Evolutionary conservation across 257 asterid species (phyloP).

Genomic region (Cordia subcordata): DNA sequence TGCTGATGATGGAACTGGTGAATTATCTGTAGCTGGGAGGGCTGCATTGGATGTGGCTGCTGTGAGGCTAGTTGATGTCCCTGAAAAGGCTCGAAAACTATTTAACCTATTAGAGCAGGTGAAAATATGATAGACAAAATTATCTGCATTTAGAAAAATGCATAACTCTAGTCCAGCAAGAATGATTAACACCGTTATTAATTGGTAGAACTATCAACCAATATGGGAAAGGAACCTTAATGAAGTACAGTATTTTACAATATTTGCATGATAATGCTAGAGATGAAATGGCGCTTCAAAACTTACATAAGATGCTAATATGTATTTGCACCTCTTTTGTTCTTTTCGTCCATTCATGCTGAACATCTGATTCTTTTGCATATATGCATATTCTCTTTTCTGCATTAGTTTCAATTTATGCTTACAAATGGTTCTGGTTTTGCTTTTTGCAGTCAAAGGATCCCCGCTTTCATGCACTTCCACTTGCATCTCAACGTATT

Average conservation of each 20-base stretch:
- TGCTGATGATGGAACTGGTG: conserved; percentile 56
- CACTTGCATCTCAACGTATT: conserved; percentile 82
- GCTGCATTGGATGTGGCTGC: conserved; percentile 92
- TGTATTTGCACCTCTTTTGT: too few relatives aligned
- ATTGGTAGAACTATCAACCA: too few relatives aligned
- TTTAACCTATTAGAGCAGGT: conserved; percentile 93
- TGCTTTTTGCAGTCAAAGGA: conserved; percentile 83
- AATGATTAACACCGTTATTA: too few relatives aligned
- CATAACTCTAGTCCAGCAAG: too few relatives aligned
- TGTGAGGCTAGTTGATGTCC: conserved; percentile 70
- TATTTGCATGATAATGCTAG: too few relatives aligned
- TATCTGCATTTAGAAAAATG: not conserved
- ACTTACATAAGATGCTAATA: too few relatives aligned
- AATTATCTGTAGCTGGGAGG: conserved; percentile 67
- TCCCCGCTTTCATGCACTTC: conserved; percentile 97
- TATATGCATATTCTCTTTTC: not conserved
- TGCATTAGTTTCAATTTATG: conserved; percentile 1
- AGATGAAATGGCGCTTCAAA: too few relatives aligned
- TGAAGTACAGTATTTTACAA: too few relatives aligned
- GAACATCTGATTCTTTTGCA: too few relatives aligned
- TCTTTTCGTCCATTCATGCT: too few relatives aligned
- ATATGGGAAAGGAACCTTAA: too few relatives aligned
- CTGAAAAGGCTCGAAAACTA: conserved; percentile 91
- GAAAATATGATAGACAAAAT: not conserved
- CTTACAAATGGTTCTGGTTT: conserved; percentile 15